Conservation (phyloP, 306 rosid genomes). For the Fragaria nilgerrensis region DNA sequence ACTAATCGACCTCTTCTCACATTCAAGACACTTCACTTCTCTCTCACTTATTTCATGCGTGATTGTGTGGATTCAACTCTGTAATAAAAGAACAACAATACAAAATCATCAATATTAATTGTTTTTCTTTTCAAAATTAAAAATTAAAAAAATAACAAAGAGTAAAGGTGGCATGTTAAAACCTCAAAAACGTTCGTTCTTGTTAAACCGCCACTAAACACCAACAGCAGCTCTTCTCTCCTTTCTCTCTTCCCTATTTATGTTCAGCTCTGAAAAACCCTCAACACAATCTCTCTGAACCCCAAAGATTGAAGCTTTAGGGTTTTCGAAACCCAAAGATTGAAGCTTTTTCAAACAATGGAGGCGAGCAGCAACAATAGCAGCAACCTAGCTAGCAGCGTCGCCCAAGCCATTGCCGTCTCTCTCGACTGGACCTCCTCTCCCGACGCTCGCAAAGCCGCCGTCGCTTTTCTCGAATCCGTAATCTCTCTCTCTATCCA, state of each 20-base stretch:
- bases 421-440: constrained; percentile 83
- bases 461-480: constrained; percentile 71
- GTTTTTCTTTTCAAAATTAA: not conserved
- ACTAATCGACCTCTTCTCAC: not conserved
- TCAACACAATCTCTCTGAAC: not conserved
- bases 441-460: constrained; percentile 65
- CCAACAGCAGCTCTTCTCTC: not conserved
- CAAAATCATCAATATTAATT: not conserved
- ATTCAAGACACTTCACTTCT: not conserved
- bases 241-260: not conserved
- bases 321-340: not conserved
- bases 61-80: not conserved
- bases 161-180: not conserved
- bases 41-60: not conserved
- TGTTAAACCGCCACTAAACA: not conserved
- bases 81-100: not conserved
- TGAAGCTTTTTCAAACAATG: constrained; percentile 34
- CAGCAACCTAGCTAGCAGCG: constrained; percentile 48
- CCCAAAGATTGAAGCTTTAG: not conserved
- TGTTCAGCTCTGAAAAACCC: not conserved
- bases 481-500: constrained; percentile 34
- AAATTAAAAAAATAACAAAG: not conserved
- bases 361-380: constrained; percentile 33
- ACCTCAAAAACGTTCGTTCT: not conserved
- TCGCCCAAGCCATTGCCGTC: constrained; percentile 78